Conservation (phyloP, 495 filamentous ascomycete species). For the Xylaria flabelliformis region DNA sequence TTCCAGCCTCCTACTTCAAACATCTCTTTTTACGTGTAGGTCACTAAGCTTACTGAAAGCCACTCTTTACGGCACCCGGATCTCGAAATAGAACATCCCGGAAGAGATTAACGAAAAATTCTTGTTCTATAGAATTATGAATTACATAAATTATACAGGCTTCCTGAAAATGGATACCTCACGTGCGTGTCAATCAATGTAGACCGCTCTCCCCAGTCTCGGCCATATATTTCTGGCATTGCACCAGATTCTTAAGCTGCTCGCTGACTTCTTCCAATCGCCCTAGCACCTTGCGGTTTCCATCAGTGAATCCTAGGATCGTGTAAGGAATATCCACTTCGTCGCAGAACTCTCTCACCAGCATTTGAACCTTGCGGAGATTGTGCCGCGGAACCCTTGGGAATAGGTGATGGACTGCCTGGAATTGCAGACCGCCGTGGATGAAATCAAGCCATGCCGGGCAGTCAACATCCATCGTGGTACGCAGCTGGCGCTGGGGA, state of each 20-base stretch:
- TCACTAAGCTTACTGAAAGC: neutral
- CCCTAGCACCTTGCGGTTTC: constrained; percentile 49
- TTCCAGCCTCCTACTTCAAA: neutral
- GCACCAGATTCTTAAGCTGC: constrained; percentile 48
- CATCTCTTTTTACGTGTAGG: neutral
- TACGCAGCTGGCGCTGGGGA: constrained; percentile 55
- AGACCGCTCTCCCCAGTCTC: constrained; percentile 49
- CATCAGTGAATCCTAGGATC: constrained; percentile 51
- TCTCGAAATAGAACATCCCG: neutral
- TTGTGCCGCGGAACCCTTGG: constrained; percentile 56
- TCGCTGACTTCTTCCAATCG: constrained; percentile 48
- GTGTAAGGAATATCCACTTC: constrained; percentile 53
- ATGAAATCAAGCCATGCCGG: constrained; percentile 56
- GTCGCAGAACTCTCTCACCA: constrained; percentile 52
- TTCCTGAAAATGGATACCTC: neutral
- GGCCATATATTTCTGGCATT: constrained; percentile 54
- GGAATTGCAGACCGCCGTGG: constrained; percentile 58
- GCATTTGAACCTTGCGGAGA: constrained; percentile 46
- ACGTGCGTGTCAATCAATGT: constrained; percentile 29
- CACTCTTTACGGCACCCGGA: neutral
- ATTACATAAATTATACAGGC: constrained; percentile 3
- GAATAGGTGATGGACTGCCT: constrained; percentile 57
- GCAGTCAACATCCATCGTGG: constrained; percentile 59
- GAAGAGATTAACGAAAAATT: neutral
- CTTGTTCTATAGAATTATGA: neutral